Conservation (phyloP, 2,329 filamentous ascomycete species). For the Colletotrichum agaves region DNA sequence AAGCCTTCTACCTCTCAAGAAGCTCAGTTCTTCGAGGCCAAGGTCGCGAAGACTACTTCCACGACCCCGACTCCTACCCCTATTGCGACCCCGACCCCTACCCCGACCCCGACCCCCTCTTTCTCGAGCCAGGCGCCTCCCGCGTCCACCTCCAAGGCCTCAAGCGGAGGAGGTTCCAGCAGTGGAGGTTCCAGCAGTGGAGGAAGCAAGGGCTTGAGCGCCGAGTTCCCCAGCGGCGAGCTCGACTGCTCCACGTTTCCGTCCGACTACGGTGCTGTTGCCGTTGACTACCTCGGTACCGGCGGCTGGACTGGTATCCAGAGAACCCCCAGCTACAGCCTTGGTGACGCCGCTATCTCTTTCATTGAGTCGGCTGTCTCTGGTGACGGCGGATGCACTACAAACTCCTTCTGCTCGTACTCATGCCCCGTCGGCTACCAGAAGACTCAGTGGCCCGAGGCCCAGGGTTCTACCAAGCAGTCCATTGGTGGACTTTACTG, state of each 20-base stretch:
- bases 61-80: slow-evolving; percentile 46
- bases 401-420: slow-evolving; percentile 86
- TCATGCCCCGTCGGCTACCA: slow-evolving; percentile 91
- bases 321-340: slow-evolving; percentile 62
- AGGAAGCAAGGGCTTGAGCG: slow-evolving; percentile 65
- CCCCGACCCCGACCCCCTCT: slow-evolving; percentile 36
- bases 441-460: slow-evolving; percentile 87
- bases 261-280: slow-evolving; percentile 80
- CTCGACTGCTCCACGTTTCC: slow-evolving; percentile 81
- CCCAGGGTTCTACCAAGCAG: slow-evolving; percentile 82
- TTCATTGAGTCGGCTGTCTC: slow-evolving; percentile 72
- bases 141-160: slow-evolving; percentile 41
- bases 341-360: slow-evolving; percentile 64
- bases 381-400: slow-evolving; percentile 66
- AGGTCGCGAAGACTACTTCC: slow-evolving; percentile 47
- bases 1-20: slow-evolving; percentile 48
- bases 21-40: slow-evolving; percentile 64
- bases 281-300: slow-evolving; percentile 74
- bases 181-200: slow-evolving; percentile 42
- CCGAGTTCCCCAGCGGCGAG: slow-evolving; percentile 79
- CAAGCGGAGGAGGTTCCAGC: slow-evolving; percentile 39
- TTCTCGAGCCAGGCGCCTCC: slow-evolving; percentile 42
- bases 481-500: slow-evolving; percentile 91
- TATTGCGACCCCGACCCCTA: slow-evolving; percentile 41
- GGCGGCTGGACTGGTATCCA: slow-evolving; percentile 87